phyloP scores from a whole-genome alignment of 2,329 filamentous ascomycete genomes.

The Zarea fungicola region DNA sequence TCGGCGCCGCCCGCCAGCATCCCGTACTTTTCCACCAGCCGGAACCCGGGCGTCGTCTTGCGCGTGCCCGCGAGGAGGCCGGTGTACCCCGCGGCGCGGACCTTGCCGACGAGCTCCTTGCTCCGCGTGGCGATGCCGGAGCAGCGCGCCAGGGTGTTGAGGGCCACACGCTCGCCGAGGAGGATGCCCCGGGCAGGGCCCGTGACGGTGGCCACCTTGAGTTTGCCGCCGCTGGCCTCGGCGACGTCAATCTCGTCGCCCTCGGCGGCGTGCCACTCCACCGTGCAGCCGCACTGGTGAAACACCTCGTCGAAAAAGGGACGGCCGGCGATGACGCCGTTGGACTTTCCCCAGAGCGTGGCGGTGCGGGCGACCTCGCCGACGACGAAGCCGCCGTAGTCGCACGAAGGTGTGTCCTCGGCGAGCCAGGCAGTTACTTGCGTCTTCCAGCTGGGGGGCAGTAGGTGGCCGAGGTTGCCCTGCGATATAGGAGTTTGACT shows the following conservation, averaged over 20 bases:
- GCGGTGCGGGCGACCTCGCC: conserved; percentile 62
- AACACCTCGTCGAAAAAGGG: conserved; percentile 97
- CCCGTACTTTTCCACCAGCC: conserved; percentile 95
- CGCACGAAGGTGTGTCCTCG: conserved; percentile 93
- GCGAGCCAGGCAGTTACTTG: conserved; percentile 80
- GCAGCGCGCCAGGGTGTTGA: conserved; percentile 87
- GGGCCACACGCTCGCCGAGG: conserved; percentile 86
- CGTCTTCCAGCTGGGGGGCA: conserved; percentile 80
- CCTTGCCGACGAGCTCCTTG: conserved; percentile 46
- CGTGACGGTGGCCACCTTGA: conserved; percentile 70
- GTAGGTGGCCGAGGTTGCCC: conserved; percentile 58
- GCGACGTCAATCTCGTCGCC: conserved; percentile 57
- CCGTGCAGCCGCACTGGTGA: conserved; percentile 79
- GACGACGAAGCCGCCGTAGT: conserved; percentile 96
- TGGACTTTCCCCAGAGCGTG: conserved; percentile 64
- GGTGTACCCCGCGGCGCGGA: conserved; percentile 64
- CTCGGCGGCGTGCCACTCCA: conserved; percentile 81
- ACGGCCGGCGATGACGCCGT: conserved; percentile 79
- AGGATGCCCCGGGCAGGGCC: conserved; percentile 77
- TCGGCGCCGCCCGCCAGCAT: conserved; percentile 94
- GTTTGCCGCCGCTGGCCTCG: conserved; percentile 46
- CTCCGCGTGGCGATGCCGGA: conserved; percentile 80
- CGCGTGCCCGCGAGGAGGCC: conserved; percentile 89
- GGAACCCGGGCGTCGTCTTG: conserved; percentile 95
- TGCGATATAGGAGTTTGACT: conserved; percentile 20